Base-by-base conservation (phyloP, 2,329 filamentous ascomycete species). In the Botrytis elliptica region DNA sequence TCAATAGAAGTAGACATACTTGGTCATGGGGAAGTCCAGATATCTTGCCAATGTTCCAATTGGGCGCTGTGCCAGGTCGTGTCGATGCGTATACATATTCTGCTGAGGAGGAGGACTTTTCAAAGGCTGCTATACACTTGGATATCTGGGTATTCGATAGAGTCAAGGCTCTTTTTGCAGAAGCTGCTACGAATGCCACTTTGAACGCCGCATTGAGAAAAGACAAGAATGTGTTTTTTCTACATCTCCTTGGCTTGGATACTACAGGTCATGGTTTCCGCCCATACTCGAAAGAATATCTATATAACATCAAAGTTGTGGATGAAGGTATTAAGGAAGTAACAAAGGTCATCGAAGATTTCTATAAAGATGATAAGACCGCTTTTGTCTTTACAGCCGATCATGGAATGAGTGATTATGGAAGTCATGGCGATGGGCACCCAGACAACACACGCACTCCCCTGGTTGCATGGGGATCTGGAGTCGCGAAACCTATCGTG, bases 21-120 rank as follows among this genome's bases (percentile, higher is more conserved):
- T 99, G 96, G 96, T 97, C 95, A 82, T 99, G 96, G 96, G 96
- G 96, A 3, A 98, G 95, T 80, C 96, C 96, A 1, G 96, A 99
- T 83, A 99, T 99, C 79, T 84, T 99, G 77, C 93, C 93, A 72
- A 99, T 99, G 96, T 99, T 99, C 81, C 91, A 97, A 81, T 88
- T 94, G 73, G 96, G 96, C n/a, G 95, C 96, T 38, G 90, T 93
- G 16, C 92, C 93, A 0, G 95, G 95, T 12, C 88, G 92, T 76
- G 93, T 99, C 1, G 93, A 98, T 82, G 92, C 93, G n/a, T 92
- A 91, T 77, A 93, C 88, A 74, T 99, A 99, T 81, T 89, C 88
- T 16, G 87, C 92, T 55, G 95, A 98, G 76, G 89, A 91, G 49
- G 96, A 99, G 83, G 95, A 99, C 81, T 98, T 94, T 81, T 96